These are phyloP conservation scores for Clarireedia homoeocarpa DNA, from an alignment of 2,329 filamentous ascomycete genomes.

Conservation along the genomic window DNA sequence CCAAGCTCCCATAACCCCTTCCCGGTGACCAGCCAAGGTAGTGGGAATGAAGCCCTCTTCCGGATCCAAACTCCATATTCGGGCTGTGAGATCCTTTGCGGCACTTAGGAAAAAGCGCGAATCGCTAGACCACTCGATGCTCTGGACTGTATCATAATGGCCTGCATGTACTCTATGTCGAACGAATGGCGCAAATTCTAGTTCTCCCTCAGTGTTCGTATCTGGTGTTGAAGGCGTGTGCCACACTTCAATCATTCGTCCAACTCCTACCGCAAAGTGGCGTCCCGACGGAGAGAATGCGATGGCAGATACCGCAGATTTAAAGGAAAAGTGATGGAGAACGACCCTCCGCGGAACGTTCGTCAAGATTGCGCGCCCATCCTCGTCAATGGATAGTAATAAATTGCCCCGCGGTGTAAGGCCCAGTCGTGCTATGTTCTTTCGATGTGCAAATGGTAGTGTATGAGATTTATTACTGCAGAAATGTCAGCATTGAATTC, in stretches of 20 bases:
- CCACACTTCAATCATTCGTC: constrained; percentile 89
- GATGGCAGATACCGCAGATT: constrained; percentile 70
- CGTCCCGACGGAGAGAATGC: constrained; percentile 86
- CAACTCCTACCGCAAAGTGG: constrained; percentile 83
- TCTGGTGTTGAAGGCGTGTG: constrained; percentile 88
- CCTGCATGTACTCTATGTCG: constrained; percentile 77
- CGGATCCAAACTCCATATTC: constrained; percentile 87
- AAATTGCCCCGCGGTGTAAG: constrained; percentile 87
- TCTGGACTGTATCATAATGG: constrained; percentile 80
- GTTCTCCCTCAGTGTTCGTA: constrained; percentile 65
- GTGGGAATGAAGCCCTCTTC: constrained; percentile 88
- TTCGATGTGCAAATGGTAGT: constrained; percentile 84
- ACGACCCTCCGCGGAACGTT: constrained; percentile 80
- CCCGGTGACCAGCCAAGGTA: constrained; percentile 81
- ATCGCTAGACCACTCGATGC: constrained; percentile 92
- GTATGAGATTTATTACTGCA: constrained; percentile 78
- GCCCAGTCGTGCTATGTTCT: constrained; percentile 83
- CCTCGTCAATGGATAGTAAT: constrained; percentile 86
- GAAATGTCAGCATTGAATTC: not conserved
- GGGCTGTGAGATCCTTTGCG: constrained; percentile 83
- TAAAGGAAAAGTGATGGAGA: constrained; percentile 95
- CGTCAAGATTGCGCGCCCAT: constrained; percentile 87
- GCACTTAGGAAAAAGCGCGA: constrained; percentile 91
- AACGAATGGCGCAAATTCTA: constrained; percentile 94
- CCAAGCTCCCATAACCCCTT: constrained; percentile 89